These are phyloP conservation scores for Bromus sterilis DNA, from an alignment of 176 grass and related monocot genomes.

Conservation along the genomic window DNA sequence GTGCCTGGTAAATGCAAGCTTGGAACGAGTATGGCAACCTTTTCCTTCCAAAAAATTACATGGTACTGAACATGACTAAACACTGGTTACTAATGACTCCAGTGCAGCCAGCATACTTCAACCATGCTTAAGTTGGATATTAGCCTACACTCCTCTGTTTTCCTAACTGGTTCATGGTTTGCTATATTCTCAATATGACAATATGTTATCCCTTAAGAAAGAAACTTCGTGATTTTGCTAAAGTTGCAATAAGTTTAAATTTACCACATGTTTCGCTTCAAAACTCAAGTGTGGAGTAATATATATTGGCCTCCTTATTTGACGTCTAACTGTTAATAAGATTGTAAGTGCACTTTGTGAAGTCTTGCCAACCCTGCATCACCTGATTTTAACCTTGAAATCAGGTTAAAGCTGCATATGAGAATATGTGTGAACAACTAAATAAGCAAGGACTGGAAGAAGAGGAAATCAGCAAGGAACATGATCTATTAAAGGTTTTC, in stretches of 20 bases:
- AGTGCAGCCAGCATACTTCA: neutral
- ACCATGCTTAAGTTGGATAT: neutral
- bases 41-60: neutral
- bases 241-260: neutral
- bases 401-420: slow-evolving; percentile 66
- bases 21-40: neutral
- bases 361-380: neutral
- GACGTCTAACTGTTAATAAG: neutral
- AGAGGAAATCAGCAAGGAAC: slow-evolving; percentile 53
- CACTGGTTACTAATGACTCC: neutral
- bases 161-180: neutral
- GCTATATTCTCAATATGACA: neutral
- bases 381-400: slow-evolving; percentile 6
- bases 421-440: slow-evolving; percentile 62
- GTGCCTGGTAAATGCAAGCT: neutral
- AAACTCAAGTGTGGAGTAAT: neutral
- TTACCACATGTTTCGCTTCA: neutral
- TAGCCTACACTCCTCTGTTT: neutral
- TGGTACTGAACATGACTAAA: neutral
- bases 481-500: slow-evolving; percentile 63
- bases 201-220: neutral
- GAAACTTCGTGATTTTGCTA: neutral
- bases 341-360: neutral
- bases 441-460: slow-evolving; percentile 72
- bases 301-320: neutral